Conservation (phyloP, 768 basidiomycete genomes). For the Terana coerulea region DNA sequence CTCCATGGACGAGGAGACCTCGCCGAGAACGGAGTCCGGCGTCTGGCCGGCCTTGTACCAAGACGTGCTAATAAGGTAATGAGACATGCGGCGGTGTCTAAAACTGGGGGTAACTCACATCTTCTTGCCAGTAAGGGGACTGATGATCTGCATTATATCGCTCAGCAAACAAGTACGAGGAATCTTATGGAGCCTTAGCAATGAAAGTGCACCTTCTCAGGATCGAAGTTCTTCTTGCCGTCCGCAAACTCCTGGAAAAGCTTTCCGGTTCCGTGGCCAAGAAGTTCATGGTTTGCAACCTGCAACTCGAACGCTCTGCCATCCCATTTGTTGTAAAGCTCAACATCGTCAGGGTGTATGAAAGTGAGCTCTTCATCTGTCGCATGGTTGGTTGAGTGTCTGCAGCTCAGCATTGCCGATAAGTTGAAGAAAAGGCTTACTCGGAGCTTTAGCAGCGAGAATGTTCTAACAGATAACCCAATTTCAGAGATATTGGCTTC, state of each 20-base stretch:
- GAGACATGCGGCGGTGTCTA: background rate
- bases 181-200: background rate
- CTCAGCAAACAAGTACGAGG: background rate
- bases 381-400: background rate
- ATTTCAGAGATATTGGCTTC: background rate
- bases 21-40: constrained; percentile 75
- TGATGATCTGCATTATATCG: constrained; percentile 71
- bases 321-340: constrained; percentile 76
- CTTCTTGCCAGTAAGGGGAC: constrained; percentile 74
- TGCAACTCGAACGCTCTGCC: constrained; percentile 79
- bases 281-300: constrained; percentile 86
- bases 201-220: constrained; percentile 43
- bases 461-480: constrained; percentile 61
- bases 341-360: constrained; percentile 73
- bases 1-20: constrained; percentile 88
- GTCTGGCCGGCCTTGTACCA: constrained; percentile 92
- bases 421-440: constrained; percentile 32
- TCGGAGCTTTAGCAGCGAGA: constrained; percentile 82
- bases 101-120: constrained; percentile 43
- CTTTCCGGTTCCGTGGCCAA: constrained; percentile 85
- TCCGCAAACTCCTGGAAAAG: constrained; percentile 73
- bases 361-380: constrained; percentile 78
- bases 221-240: constrained; percentile 81
- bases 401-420: background rate
- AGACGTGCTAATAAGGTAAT: constrained; percentile 50